Base-by-base conservation (phyloP, 495 filamentous ascomycete species). In the Xylaria curta region DNA sequence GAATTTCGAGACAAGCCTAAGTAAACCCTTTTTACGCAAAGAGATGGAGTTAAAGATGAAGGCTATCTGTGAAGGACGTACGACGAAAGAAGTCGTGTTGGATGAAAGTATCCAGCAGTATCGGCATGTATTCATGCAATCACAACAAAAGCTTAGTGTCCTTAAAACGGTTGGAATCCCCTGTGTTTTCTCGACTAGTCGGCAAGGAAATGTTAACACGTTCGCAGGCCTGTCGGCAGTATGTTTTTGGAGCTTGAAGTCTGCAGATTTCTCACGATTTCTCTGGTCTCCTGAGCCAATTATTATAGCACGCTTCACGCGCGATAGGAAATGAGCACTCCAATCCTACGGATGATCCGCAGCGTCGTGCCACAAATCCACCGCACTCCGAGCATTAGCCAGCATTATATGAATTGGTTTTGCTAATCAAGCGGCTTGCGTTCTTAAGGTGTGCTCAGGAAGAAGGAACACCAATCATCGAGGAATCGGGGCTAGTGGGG, bases 31-130 rank as follows among this genome's bases (percentile, higher is more conserved):
- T 79, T 83, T 99, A 53, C 89, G 96, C 33, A 98, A 99, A 80
- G 95, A 99, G 84, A 97, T 97, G 94, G 96, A 99, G 80, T 80
- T 91, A 69, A 91, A 92, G 74, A 97, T 99, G 95, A 93, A 93
- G 76, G 92, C 92, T 67, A 97, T 99, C 61, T 98, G 96, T 81
- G 93, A 93, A 66, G 97, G 97, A n/a, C 87, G 86, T 21, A 90
- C 89, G 68, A 90, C 90, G 15, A 90, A 89, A 53, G 87, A 87
- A 46, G 88, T 89, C 31, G 91, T 98, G 28, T 88, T 98, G 36
- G 85, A 89, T 59, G 89, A 95, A 79, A 97, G 90, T 75, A 79
- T 99, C 51, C 88, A 90, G 65, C 91, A 93, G 85, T 99, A 98
- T 78, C 87, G 91, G 58, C 89, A 91, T 24, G 92, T 97, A 17